These are phyloP conservation scores for Phyllosticta capitalensis DNA, from an alignment of 2,329 filamentous ascomycete species.

Conservation along the genomic window DNA sequence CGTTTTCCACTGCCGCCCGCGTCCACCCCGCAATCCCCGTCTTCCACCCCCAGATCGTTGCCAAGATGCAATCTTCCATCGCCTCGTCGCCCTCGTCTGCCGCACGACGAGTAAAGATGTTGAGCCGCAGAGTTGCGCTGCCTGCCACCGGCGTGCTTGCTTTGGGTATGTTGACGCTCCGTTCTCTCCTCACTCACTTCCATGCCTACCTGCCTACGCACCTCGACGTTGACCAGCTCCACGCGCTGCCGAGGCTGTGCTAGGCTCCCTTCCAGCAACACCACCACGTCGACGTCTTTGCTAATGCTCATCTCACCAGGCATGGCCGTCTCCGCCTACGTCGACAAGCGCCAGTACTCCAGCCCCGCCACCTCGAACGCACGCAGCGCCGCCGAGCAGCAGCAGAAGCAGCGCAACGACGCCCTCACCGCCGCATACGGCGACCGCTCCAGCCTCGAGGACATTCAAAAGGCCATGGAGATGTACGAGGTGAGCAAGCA, in stretches of 20 bases:
- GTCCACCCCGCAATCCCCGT: constrained; percentile 8
- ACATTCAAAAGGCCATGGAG: constrained; percentile 10
- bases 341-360: constrained; percentile 7
- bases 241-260: neutral
- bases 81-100: neutral
- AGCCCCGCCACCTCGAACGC: neutral
- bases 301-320: neutral
- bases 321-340: constrained; percentile 3
- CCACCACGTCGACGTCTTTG: neutral
- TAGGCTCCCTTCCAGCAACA: neutral
- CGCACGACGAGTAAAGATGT: neutral
- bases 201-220: neutral
- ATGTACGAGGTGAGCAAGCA: constrained; percentile 7
- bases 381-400: neutral
- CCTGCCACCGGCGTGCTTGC: constrained; percentile 2
- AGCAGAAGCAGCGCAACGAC: constrained; percentile 8
- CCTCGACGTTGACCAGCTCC: neutral
- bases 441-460: constrained; percentile 8
- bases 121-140: neutral
- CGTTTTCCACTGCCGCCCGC: constrained; percentile 11
- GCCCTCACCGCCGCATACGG: constrained; percentile 8
- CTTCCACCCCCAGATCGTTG: constrained; percentile 4
- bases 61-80: constrained; percentile 3
- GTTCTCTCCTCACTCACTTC: neutral
- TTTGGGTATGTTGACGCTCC: neutral